Base-by-base conservation (phyloP, 2,329 filamentous ascomycete species). In the Diaporthe capsici region DNA sequence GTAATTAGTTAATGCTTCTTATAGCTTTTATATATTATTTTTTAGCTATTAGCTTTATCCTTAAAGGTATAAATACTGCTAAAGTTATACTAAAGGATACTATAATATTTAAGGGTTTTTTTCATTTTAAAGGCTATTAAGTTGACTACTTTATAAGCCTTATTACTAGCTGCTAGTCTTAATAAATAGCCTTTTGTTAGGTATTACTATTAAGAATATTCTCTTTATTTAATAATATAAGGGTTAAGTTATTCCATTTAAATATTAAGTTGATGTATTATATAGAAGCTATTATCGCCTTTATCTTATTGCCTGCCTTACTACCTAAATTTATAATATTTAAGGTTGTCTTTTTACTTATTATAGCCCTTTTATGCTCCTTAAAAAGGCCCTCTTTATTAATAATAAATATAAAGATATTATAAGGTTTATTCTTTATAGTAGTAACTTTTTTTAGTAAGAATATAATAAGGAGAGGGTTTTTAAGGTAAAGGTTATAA, bases 41-140 rank as follows among this genome's bases (percentile, higher is more conserved):
- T 31, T 31, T 31, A 4, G 1, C 1, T 31, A 31, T 31, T 31
- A 31, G 1, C 4, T 1, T 31, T 31, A 31, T 31, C 0, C 1
- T 31, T 31, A 31, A 31, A 6, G 3, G 3, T 31, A 31, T 4
- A 31, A 3, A 31, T 31, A 31, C 6, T 31, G 6, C 1, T 31
- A 31, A 31, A 31, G 1, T 31, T 31, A 31, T 31, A 31, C 1
- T 31, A 1, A 31, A 31, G 4, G 4, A 13, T 42, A 17, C 2
- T 42, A 13, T 42, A 13, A 42, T 42, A 42, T 15, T 42, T 42
- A 42, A 42, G 1, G 4, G 4, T 2, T 0, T 42, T 4, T 15
- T 42, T 98, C 94, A 51, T 3, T 51, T 51, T 25, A 9, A 10
- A 51, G 4, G 22, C 2, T 25, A 51, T 22, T 51, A 51, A 25